phyloP scores from a whole-genome alignment of 2,329 filamentous ascomycete species.

The Rhexocercosporidium sp. region DNA sequence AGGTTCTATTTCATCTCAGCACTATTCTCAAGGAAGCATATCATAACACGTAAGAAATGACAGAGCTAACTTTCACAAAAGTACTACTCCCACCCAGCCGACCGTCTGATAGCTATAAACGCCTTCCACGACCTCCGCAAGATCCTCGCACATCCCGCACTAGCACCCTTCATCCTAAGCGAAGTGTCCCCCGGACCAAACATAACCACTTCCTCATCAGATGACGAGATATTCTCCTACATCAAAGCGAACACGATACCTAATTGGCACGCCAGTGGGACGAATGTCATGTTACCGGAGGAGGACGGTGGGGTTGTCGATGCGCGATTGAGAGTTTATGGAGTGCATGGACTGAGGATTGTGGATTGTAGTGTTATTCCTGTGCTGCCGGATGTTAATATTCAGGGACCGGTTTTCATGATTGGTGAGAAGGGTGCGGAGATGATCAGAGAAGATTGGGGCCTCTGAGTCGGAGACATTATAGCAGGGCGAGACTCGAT shows the following conservation, averaged over 20 bases:
- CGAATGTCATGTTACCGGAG: constrained; percentile 21
- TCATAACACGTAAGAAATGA: no score
- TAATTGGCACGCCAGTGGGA: constrained; percentile 47
- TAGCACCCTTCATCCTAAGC: constrained; percentile 3
- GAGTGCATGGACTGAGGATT: constrained; percentile 24
- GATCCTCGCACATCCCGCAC: constrained; percentile 16
- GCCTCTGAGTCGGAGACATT: background rate
- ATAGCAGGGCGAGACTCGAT: no score
- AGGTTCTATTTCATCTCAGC: no score
- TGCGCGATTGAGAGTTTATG: constrained; percentile 27
- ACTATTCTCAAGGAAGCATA: no score
- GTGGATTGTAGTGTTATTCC: constrained; percentile 10
- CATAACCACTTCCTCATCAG: background rate
- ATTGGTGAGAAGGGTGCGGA: constrained; percentile 11
- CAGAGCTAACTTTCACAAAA: no score
- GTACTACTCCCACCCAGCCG: constrained; percentile 35
- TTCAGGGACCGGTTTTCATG: constrained; percentile 1
- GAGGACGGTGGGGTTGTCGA: constrained; percentile 28
- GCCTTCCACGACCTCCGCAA: constrained; percentile 48
- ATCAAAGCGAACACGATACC: constrained; percentile 35
- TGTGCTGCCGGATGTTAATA: constrained; percentile 3
- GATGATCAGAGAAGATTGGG: constrained; percentile 8
- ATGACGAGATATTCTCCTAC: constrained; percentile 19
- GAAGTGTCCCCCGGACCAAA: constrained; percentile 21
- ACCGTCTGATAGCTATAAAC: constrained; percentile 50